A percentile compares a stretch with the other conserved stretches of the same genome.
Evolutionary conservation across 164 flowering plant genomes (phyloP).

Genomic region (Berberis thunbergii): DNA sequence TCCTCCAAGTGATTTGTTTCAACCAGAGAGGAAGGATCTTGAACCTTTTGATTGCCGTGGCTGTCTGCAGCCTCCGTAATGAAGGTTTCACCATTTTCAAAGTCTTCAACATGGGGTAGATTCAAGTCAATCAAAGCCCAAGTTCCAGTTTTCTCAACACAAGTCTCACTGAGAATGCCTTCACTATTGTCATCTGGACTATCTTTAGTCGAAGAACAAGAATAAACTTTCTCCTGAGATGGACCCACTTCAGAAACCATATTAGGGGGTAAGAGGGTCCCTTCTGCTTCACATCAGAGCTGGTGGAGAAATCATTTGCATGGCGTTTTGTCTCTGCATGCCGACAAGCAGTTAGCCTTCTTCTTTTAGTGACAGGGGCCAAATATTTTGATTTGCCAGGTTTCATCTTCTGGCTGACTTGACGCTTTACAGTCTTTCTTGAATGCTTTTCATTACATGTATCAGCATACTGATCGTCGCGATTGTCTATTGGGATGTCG

Average conservation of each 20-base stretch:
- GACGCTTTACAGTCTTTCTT: conserved; percentile 19
- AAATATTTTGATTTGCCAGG: conserved; percentile 16
- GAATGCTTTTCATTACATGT: conserved; percentile 13
- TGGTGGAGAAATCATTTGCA: conserved; percentile 7
- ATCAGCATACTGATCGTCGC: conserved; percentile 5
- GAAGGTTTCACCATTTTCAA: conserved; percentile 25
- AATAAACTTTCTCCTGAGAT: conserved; percentile 19
- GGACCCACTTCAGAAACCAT: conserved; percentile 13
- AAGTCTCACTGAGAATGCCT: background rate
- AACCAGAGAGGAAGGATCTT: conserved; percentile 6
- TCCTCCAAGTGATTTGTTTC: conserved; percentile 7
- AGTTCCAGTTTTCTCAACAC: conserved; percentile 15
- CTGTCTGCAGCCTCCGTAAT: conserved; percentile 11
- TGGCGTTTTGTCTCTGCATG: conserved; percentile 13
- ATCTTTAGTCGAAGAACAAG: conserved; percentile 15
- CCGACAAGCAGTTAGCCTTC: conserved; percentile 32
- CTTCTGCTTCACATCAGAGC: conserved; percentile 16
- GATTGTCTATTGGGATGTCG: conserved; percentile 3
- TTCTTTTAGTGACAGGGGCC: conserved; percentile 30
- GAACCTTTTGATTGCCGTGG: conserved; percentile 10
- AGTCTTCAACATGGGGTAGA: conserved; percentile 32
- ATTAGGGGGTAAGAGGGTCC: conserved; percentile 6
- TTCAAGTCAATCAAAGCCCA: conserved; percentile 42
- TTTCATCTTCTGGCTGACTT: conserved; percentile 23
- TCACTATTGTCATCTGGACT: conserved; percentile 20